These are phyloP conservation scores for Lolium rigidum DNA, from an alignment of 176 grass and related monocot genomes.

Conservation along the genomic window DNA sequence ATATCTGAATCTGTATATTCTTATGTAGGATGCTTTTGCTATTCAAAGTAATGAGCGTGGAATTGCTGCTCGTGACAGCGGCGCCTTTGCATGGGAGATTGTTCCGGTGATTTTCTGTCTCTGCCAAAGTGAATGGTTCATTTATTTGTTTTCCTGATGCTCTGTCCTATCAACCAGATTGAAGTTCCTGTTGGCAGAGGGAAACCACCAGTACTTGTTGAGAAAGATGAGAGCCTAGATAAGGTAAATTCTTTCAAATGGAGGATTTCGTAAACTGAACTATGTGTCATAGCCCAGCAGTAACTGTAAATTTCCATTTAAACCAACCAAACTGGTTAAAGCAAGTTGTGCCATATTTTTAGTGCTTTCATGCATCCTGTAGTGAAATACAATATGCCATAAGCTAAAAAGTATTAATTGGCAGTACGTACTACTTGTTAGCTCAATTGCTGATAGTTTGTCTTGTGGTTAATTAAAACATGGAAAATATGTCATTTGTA, in stretches of 20 bases:
- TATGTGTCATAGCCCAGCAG: not conserved
- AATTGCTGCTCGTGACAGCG: constrained; percentile 83
- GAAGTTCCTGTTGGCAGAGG: constrained; percentile 94
- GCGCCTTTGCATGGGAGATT: constrained; percentile 93
- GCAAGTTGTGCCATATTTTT: not conserved
- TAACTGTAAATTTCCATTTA: not conserved
- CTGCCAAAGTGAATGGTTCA: constrained; percentile 9
- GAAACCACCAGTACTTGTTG: constrained; percentile 61
- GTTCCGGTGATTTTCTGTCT: constrained; percentile 60
- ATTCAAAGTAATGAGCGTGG: constrained; percentile 97
- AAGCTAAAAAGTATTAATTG: not conserved
- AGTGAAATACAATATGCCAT: not conserved
- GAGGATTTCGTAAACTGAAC: not conserved
- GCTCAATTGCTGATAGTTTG: not conserved
- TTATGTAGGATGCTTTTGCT: constrained; percentile 78
- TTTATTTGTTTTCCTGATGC: constrained; percentile 36
- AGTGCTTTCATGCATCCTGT: not conserved
- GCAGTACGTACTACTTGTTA: not conserved
- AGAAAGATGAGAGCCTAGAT: constrained; percentile 88
- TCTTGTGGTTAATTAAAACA: not conserved
- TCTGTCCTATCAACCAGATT: constrained; percentile 54
- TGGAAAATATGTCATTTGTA: not conserved
- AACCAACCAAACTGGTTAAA: not conserved
- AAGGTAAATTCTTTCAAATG: constrained; percentile 61
- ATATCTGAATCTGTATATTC: constrained; percentile 33